Conservation (phyloP, 306 rosid genomes). For the Hippophae rhamnoides region DNA sequence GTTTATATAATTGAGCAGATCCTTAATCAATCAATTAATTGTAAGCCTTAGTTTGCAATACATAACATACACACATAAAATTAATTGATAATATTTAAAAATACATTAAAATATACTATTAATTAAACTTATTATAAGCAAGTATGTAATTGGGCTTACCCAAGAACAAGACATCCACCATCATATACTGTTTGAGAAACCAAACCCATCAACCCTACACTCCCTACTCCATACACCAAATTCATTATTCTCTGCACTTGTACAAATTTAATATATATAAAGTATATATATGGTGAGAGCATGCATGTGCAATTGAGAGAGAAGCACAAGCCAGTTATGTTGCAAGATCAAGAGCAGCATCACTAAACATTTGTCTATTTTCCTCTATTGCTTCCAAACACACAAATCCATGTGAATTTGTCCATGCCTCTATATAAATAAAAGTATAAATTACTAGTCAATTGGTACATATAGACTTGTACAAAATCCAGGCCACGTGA, state of each 20-base stretch:
- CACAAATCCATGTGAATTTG: constrained; percentile 17
- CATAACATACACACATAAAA: no score
- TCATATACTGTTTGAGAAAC: constrained; percentile 20
- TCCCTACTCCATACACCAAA: constrained; percentile 27
- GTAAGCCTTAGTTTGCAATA: no score
- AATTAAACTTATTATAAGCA: no score
- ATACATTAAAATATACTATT: no score
- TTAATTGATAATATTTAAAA: neutral
- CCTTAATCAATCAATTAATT: no score
- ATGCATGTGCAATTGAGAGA: neutral
- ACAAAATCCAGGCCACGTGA: no score
- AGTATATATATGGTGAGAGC: neutral
- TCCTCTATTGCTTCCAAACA: constrained; percentile 20
- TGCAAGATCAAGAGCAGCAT: constrained; percentile 25
- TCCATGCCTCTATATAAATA: constrained; percentile 1
- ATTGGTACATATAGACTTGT: no score
- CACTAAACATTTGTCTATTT: constrained; percentile 16
- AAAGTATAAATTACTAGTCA: no score
- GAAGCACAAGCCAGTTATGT: constrained; percentile 13
- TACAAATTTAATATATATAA: neutral
- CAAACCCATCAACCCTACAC: constrained; percentile 22
- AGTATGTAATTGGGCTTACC: constrained; percentile 10
- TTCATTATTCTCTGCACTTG: constrained; percentile 24
- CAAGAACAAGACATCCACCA: constrained; percentile 25
- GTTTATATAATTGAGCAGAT: no score